Evolutionary conservation across 176 grass and related monocot species (phyloP).

Genomic region (Otatea glauca): DNA sequence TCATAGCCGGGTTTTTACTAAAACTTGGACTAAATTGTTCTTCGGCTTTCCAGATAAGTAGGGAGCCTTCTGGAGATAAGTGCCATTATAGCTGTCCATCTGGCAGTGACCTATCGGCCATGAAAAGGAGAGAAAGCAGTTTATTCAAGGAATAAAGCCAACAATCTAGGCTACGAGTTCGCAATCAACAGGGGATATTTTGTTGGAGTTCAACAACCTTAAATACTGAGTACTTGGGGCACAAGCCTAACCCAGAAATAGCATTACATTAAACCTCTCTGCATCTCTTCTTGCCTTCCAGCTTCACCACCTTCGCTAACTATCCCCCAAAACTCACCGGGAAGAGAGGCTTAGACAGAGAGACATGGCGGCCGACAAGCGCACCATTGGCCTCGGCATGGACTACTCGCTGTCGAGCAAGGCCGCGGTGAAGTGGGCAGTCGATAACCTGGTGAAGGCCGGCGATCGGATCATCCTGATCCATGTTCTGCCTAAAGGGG

Average conservation of each 20-base stretch:
- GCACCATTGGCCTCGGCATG: constrained; percentile 66
- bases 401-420: constrained; percentile 90
- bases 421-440: constrained; percentile 57
- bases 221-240: constrained; percentile 31
- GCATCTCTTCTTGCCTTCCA: background rate
- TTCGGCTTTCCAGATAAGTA: constrained; percentile 24
- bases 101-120: constrained; percentile 34
- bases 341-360: background rate
- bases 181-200: constrained; percentile 37
- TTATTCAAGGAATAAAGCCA: constrained; percentile 50
- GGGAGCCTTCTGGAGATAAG: constrained; percentile 39
- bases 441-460: constrained; percentile 51
- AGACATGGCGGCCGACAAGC: constrained; percentile 41
- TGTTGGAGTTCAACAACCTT: constrained; percentile 33
- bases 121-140: constrained; percentile 25
- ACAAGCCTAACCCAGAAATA: constrained; percentile 39
- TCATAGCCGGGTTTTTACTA: background rate
- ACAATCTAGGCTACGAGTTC: background rate
- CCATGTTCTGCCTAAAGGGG: constrained; percentile 63
- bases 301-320: constrained; percentile 36
- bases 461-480: constrained; percentile 65
- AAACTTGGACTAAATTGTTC: background rate
- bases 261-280: constrained; percentile 25
- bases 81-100: constrained; percentile 37
- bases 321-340: constrained; percentile 19